Evolutionary conservation across 176 grass and related monocot species (phyloP).

Genomic region (Canna indica): DNA sequence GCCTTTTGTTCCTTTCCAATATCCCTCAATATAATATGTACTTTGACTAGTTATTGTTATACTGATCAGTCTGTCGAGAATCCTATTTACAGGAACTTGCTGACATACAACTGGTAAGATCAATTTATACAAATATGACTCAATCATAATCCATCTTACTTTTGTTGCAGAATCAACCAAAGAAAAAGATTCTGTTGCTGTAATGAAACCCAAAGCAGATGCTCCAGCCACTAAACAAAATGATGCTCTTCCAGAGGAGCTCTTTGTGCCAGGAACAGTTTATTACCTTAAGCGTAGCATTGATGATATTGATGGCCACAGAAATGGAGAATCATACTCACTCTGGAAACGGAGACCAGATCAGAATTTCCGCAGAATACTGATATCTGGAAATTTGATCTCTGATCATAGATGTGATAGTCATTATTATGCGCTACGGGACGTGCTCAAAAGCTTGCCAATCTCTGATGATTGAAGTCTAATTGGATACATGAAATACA

Average conservation of each 20-base stretch:
- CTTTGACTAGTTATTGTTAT: too few relatives aligned
- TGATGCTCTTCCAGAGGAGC: constrained; percentile 46
- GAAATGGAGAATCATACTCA: constrained; percentile 44
- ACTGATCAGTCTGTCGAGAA: too few relatives aligned
- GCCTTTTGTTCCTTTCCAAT: too few relatives aligned
- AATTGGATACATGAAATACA: neutral
- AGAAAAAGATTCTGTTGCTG: constrained; percentile 17
- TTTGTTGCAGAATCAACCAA: constrained; percentile 27
- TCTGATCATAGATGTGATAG: constrained; percentile 92
- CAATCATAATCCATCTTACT: constrained; percentile 10
- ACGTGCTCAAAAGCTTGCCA: constrained; percentile 69
- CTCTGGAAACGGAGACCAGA: constrained; percentile 72
- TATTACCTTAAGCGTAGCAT: constrained; percentile 70
- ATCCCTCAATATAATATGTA: too few relatives aligned
- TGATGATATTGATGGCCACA: constrained; percentile 23
- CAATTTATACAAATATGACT: neutral
- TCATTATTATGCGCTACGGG: constrained; percentile 59
- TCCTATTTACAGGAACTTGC: neutral
- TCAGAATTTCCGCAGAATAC: constrained; percentile 71
- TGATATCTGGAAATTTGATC: constrained; percentile 63
- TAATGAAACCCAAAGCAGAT: neutral
- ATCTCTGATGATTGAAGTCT: constrained; percentile 7
- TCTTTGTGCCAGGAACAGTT: constrained; percentile 60
- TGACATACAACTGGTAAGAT: neutral
- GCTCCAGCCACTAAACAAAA: constrained; percentile 13